Conservation (phyloP, 2,329 filamentous ascomycete species). For the Pseudogymnoascus sp. region DNA sequence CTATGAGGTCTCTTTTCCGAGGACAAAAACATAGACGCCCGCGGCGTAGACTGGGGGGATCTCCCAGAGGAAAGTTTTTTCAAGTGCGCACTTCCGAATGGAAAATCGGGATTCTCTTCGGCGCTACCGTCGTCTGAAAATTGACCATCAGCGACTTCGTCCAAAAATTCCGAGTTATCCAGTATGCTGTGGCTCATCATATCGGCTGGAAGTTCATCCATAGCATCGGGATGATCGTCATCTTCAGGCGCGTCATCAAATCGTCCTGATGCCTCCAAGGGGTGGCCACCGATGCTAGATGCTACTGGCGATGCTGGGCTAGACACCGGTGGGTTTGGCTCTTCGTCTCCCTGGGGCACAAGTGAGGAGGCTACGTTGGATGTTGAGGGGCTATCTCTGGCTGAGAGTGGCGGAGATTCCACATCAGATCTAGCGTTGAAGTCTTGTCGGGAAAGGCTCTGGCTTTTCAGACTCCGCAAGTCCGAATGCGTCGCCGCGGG, state of each 20-base stretch:
- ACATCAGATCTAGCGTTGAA: background rate
- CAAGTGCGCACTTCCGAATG: slow-evolving; percentile 19
- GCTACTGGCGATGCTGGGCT: background rate
- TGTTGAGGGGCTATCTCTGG: background rate
- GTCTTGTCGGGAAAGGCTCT: background rate
- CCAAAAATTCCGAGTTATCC: slow-evolving; percentile 24
- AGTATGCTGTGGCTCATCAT: slow-evolving; percentile 22
- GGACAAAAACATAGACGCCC: slow-evolving; percentile 36
- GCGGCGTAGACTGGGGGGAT: slow-evolving; percentile 42
- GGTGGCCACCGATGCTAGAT: background rate
- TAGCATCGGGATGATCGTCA: slow-evolving; percentile 18
- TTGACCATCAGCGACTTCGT: slow-evolving; percentile 26
- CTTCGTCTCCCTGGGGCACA: background rate
- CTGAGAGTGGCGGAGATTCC: background rate
- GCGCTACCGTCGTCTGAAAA: slow-evolving; percentile 24
- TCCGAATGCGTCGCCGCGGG: slow-evolving; percentile 43
- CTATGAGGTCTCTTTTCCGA: background rate
- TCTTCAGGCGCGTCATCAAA: slow-evolving; percentile 30
- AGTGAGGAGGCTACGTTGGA: background rate
- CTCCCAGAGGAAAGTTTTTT: slow-evolving; percentile 22
- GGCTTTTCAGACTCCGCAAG: slow-evolving; percentile 12
- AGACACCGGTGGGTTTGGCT: background rate
- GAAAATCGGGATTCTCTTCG: slow-evolving; percentile 19
- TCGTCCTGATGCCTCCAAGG: slow-evolving; percentile 13
- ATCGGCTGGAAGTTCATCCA: slow-evolving; percentile 15